Conservation (phyloP, 2,329 filamentous ascomycete species). For the Periconia digitata region DNA sequence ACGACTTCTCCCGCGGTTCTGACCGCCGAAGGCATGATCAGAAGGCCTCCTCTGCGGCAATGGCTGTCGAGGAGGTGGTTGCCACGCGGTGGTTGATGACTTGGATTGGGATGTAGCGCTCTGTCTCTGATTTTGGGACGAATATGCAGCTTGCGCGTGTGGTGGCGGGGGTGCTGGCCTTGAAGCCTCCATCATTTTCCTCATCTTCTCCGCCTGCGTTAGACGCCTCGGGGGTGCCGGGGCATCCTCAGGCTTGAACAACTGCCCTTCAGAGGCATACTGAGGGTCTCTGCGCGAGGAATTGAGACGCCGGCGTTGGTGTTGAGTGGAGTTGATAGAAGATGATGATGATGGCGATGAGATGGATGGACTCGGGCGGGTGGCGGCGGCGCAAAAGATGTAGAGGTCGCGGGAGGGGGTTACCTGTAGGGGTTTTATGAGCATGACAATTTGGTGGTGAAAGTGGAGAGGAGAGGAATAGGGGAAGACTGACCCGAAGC, state of each 20-base stretch:
- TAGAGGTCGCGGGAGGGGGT: conserved; percentile 41
- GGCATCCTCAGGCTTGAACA: conserved; percentile 26
- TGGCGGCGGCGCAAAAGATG: conserved; percentile 40
- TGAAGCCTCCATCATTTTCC: conserved; percentile 22
- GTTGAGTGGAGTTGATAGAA: too few relatives aligned
- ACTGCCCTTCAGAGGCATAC: conserved; percentile 26
- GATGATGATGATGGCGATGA: conserved; percentile 14
- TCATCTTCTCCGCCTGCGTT: conserved; percentile 33
- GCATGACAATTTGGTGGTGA: background rate
- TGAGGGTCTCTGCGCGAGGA: conserved; percentile 35
- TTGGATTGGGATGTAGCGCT: conserved; percentile 13
- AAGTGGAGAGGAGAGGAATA: background rate
- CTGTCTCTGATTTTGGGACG: conserved; percentile 21
- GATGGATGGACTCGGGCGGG: conserved; percentile 15
- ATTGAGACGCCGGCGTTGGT: conserved; percentile 35
- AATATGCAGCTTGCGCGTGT: conserved; percentile 16
- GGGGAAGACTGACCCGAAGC: background rate
- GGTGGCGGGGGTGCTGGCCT: conserved; percentile 8
- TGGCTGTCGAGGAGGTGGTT: conserved; percentile 14
- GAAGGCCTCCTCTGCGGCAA: conserved; percentile 6
- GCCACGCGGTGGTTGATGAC: conserved; percentile 8
- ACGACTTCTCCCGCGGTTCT: background rate
- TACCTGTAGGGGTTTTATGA: conserved; percentile 18
- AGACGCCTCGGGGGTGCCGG: conserved; percentile 14
- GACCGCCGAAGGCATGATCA: background rate